A percentile compares a stretch with the other conserved stretches of the same genome.
phyloP scores from a whole-genome alignment of 2,329 filamentous ascomycete genomes.

The Didymella exigua region DNA sequence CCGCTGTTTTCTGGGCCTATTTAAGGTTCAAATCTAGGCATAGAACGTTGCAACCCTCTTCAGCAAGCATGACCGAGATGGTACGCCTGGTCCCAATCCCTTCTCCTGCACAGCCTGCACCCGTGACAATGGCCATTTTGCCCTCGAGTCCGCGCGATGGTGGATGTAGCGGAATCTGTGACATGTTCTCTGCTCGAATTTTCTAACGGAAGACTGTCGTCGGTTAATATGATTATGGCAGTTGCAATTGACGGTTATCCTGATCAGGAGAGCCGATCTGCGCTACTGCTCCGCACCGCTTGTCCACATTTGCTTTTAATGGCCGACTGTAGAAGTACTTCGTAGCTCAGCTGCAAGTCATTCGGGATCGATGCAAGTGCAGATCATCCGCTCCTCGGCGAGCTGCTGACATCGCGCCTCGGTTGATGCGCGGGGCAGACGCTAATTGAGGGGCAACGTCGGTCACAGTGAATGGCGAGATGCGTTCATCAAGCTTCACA shows the following conservation, averaged over 20 bases:
- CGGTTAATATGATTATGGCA: neutral
- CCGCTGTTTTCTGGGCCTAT: constrained; percentile 60
- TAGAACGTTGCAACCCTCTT: constrained; percentile 64
- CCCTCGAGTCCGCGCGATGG: constrained; percentile 51
- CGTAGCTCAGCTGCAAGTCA: neutral
- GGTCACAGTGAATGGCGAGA: neutral
- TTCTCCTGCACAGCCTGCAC: constrained; percentile 62
- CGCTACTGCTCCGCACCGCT: neutral
- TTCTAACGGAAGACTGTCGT: too few relatives aligned
- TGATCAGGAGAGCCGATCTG: constrained; percentile 1
- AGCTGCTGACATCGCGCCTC: constrained; percentile 5
- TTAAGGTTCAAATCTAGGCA: constrained; percentile 61
- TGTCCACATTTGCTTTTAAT: neutral
- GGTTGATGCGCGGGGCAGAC: constrained; percentile 16
- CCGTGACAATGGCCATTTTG: constrained; percentile 62
- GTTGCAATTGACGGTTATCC: neutral
- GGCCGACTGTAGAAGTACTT: neutral
- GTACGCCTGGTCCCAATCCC: constrained; percentile 67
- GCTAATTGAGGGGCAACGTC: constrained; percentile 15
- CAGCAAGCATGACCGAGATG: constrained; percentile 63
- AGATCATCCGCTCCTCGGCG: neutral
- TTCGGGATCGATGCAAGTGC: neutral
- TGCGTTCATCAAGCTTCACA: neutral
- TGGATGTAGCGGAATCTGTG: constrained; percentile 18
- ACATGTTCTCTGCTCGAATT: constrained; percentile 15